Evolutionary conservation across 78 protist genomes (phyloP), one percentile per base, ranked within the genome.

Genomic region (Anaeramoeba flamelloides): DNA sequence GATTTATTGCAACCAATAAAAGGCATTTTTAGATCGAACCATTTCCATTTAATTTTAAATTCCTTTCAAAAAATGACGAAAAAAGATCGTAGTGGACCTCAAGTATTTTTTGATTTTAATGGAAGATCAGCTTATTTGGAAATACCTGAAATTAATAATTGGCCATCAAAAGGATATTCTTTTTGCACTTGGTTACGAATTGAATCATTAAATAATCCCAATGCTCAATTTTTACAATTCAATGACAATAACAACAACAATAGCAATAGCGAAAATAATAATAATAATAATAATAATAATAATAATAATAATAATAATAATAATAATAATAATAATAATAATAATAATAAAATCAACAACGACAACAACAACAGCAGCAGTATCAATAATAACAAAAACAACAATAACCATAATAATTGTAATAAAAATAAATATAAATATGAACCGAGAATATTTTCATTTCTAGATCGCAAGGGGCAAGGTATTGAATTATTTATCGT

Each of bases 401-500:
- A 53, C 34, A 8, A 8, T 53, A 17, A 53, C 17, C n/a, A n/a
- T 53, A 8, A 26, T 53, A 8, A 53, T 8, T 8, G 17, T 53
- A 8, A 8, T 53, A 8, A 26, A 26, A 53, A 53, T 17, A 53
- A 53, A 17, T 17, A 8, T 53, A 17, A 53, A 26, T 53, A 53
- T 53, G 34, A 53, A 53, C 69, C 69, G 17, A 53, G 69, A 53
- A 53, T 53, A 53, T 53, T 53, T 53, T 26, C 34, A 26, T 53
- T 53, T 53, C 17, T 53, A 53, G 17, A 8, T 26, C 34, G 17
- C 8, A 53, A 53, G 17, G 69, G 69, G 17, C 69, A 53, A 26
- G 69, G 69, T 26, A 53, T 53, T 53, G 69, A 53, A 53, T 38
- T 75, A 38, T 83, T 17, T 38, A 78, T 83, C 75, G 17, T 53